phyloP scores from a whole-genome alignment of 1,284 basidiomycete genomes.

The Cutaneotrichosporon sp. region DNA sequence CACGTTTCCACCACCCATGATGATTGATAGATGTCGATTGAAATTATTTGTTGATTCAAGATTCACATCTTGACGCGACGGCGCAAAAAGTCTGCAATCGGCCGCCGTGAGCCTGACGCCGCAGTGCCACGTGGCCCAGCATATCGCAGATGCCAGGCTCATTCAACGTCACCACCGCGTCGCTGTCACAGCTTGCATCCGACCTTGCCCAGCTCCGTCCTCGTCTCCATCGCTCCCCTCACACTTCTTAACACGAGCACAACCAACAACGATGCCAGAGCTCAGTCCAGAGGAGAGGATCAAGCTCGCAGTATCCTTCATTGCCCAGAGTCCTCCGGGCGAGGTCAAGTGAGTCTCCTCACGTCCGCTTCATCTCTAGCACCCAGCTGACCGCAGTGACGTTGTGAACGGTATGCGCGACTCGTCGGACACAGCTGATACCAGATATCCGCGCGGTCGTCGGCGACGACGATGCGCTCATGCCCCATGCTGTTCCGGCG shows the following conservation, averaged over 20 bases:
- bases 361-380: background rate
- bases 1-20: slow-evolving; percentile 44
- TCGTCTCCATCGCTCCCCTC: background rate
- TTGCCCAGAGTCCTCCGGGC: slow-evolving; percentile 85
- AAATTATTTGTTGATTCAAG: background rate
- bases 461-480: slow-evolving; percentile 71
- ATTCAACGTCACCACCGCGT: slow-evolving; percentile 7
- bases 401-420: slow-evolving; percentile 67
- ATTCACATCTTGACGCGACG: background rate
- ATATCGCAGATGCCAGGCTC: background rate
- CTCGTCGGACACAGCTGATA: slow-evolving; percentile 5
- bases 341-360: slow-evolving; percentile 64
- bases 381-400: slow-evolving; percentile 52
- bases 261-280: slow-evolving; percentile 26
- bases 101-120: too few relatives aligned
- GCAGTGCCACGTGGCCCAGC: background rate
- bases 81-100: background rate
- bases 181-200: background rate
- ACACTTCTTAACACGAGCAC: too few relatives aligned
- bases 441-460: slow-evolving; percentile 83
- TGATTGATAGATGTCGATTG: background rate
- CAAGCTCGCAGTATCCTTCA: slow-evolving; percentile 62
- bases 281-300: slow-evolving; percentile 37
- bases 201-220: background rate
- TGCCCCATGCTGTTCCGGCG: slow-evolving; percentile 68